Evolutionary conservation across 441 rosid genomes (phyloP).

Genomic region (Pelargonium citronellum): DNA sequence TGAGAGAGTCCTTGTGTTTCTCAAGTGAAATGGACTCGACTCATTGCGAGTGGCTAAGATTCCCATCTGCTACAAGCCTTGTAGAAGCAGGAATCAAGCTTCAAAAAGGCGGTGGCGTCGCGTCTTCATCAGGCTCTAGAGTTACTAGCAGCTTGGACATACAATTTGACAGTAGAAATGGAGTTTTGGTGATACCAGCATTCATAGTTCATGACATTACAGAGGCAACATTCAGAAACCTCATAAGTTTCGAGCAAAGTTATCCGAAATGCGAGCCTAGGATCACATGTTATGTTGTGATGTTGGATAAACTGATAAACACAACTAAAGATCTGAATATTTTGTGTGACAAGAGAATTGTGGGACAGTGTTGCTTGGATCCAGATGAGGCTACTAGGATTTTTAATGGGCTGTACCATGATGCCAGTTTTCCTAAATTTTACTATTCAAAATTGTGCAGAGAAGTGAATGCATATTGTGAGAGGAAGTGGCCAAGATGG

Average conservation of each 20-base stretch:
- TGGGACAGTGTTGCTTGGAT: slow-evolving; percentile 20
- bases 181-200: slow-evolving; percentile 27
- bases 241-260: slow-evolving; percentile 34
- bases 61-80: slow-evolving; percentile 23
- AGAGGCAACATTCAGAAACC: slow-evolving; percentile 28
- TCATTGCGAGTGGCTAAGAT: slow-evolving; percentile 16
- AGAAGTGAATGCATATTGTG: slow-evolving; percentile 15
- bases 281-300: slow-evolving; percentile 28
- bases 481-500: slow-evolving; percentile 25
- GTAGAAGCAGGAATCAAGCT: slow-evolving; percentile 27
- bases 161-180: slow-evolving; percentile 13
- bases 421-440: slow-evolving; percentile 17
- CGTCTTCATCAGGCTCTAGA: background rate
- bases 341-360: slow-evolving; percentile 15
- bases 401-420: slow-evolving; percentile 31
- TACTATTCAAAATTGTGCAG: slow-evolving; percentile 13
- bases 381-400: slow-evolving; percentile 24
- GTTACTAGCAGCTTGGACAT: slow-evolving; percentile 22
- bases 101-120: background rate
- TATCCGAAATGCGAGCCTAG: slow-evolving; percentile 3
- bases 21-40: slow-evolving; percentile 3
- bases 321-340: slow-evolving; percentile 22
- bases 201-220: slow-evolving; percentile 26
- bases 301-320: slow-evolving; percentile 30
- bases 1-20: slow-evolving; percentile 17